Conservation (phyloP, 441 rosid species). For the Pelargonium citronellum region DNA sequence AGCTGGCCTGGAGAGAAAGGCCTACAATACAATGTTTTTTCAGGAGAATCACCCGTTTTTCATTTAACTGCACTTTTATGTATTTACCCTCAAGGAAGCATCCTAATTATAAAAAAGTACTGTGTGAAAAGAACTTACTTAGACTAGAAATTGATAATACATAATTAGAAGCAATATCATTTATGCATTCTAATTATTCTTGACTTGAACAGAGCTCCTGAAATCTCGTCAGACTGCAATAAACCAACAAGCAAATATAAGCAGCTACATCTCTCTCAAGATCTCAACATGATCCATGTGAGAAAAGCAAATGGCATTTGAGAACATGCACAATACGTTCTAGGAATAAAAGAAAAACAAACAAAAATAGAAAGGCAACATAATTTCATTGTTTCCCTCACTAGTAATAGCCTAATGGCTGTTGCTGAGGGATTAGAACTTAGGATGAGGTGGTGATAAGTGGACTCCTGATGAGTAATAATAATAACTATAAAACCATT, state of each 20-base stretch:
- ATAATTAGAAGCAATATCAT: slow-evolving; percentile 1
- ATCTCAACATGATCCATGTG: not conserved
- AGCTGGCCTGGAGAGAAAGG: too few species aligned
- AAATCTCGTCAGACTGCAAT: slow-evolving; percentile 42
- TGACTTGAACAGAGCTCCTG: slow-evolving; percentile 34
- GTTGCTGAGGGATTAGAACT: too few species aligned
- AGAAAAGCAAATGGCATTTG: not conserved
- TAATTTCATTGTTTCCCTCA: too few species aligned
- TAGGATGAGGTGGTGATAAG: too few species aligned
- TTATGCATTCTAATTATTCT: slow-evolving; percentile 5
- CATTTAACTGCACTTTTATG: not conserved
- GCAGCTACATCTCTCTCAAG: not conserved
- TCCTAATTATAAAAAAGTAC: not conserved
- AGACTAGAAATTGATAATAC: not conserved
- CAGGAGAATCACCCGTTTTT: too few species aligned
- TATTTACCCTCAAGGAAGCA: not conserved
- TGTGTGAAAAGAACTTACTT: not conserved
- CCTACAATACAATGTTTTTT: too few species aligned
- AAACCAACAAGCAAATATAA: not conserved
- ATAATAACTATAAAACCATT: not conserved
- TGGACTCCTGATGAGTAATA: not conserved
- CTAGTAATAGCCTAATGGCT: too few species aligned
- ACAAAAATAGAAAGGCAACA: not conserved
- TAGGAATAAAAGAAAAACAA: not conserved
- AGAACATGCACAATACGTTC: not conserved